Conservation (phyloP, 805 yeast species). For the Suhomyces xylopsoci region DNA sequence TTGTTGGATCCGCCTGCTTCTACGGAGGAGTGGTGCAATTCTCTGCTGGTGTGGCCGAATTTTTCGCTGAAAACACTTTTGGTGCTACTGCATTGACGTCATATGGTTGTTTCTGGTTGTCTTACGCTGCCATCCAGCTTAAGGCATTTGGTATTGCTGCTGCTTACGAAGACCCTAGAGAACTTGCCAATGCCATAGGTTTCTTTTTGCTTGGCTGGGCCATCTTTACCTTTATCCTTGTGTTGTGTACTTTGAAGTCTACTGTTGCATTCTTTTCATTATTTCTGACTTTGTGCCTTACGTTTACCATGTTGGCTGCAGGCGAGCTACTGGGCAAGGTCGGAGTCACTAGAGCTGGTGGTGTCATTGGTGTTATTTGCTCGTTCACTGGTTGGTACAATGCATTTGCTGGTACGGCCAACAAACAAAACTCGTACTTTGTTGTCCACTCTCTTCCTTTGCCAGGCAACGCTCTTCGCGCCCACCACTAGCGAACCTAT, state of each 20-base stretch:
- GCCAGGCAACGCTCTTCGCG: slow-evolving; percentile 1
- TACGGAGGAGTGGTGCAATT: slow-evolving; percentile 73
- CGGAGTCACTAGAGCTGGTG: slow-evolving; percentile 36
- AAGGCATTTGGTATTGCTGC: slow-evolving; percentile 57
- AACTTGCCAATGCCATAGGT: slow-evolving; percentile 30
- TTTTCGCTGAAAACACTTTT: slow-evolving; percentile 68
- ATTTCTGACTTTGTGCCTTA: slow-evolving; percentile 29
- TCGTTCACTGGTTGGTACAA: slow-evolving; percentile 40
- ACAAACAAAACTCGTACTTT: slow-evolving; percentile 32
- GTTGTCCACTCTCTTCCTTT: slow-evolving; percentile 28
- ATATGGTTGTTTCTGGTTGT: slow-evolving; percentile 69
- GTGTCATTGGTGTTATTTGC: slow-evolving; percentile 41
- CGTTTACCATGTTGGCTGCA: slow-evolving; percentile 35
- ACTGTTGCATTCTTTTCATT: slow-evolving; percentile 35
- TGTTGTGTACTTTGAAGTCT: slow-evolving; percentile 35
- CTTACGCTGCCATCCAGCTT: slow-evolving; percentile 58
- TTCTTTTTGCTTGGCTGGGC: slow-evolving; percentile 41
- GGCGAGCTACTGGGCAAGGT: slow-evolving; percentile 30
- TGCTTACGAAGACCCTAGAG: slow-evolving; percentile 45
- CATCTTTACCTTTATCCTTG: slow-evolving; percentile 37
- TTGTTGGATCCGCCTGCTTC: slow-evolving; percentile 62
- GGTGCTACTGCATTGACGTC: slow-evolving; percentile 62
- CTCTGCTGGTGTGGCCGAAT: slow-evolving; percentile 71
- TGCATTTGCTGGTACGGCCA: slow-evolving; percentile 41
- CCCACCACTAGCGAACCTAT: neutral